Evolutionary conservation across 768 basidiomycete genomes (phyloP).

Genomic region (Russula ochroleuca): DNA sequence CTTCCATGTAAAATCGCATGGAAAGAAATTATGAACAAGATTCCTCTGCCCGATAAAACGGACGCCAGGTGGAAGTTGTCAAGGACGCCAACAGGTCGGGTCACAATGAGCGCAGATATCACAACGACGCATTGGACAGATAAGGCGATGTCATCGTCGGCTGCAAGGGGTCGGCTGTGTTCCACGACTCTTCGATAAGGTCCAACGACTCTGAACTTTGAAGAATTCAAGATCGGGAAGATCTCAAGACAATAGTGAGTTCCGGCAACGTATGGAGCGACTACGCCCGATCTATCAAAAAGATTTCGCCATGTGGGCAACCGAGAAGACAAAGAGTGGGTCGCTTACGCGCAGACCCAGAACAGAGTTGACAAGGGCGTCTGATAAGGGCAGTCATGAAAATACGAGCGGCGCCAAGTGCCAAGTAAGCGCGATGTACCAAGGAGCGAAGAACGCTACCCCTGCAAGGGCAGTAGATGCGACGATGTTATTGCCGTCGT

Average conservation of each 20-base stretch:
- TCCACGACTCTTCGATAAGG: neutral
- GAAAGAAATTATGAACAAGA: neutral
- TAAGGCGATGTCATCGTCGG: neutral
- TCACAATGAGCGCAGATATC: neutral
- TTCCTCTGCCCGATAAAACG: neutral
- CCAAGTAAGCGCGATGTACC: neutral
- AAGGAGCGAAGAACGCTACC: neutral
- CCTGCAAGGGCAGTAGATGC: neutral
- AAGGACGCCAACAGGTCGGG: neutral
- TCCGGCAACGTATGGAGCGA: neutral
- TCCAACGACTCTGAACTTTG: neutral
- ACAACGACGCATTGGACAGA: neutral
- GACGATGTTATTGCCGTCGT: neutral
- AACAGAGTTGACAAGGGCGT: slow-evolving; percentile 5
- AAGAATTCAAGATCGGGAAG: neutral
- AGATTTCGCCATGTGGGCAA: neutral
- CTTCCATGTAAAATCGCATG: neutral
- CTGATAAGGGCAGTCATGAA: slow-evolving; percentile 9
- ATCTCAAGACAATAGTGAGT: neutral
- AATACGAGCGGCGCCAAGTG: neutral
- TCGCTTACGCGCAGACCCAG: neutral
- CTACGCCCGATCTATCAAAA: neutral
- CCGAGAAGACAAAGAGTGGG: neutral
- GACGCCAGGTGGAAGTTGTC: neutral
- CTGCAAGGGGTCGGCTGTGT: too few species aligned